Conservation (phyloP, 805 yeast genomes). For the Yamadazyma scolyti region DNA sequence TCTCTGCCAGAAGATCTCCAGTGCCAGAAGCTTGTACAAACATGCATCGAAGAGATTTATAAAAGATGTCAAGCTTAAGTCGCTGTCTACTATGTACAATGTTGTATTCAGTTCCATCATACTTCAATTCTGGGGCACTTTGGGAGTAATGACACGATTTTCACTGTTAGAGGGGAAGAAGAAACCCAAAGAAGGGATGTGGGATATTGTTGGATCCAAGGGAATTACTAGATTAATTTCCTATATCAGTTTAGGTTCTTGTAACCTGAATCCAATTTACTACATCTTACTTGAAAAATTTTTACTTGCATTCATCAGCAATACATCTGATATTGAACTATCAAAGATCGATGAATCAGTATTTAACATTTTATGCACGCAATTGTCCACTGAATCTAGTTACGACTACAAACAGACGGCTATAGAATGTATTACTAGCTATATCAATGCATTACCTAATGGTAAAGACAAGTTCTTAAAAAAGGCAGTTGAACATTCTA, state of each 20-base stretch:
- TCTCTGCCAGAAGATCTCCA: conserved; percentile 12
- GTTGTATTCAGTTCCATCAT: conserved; percentile 45
- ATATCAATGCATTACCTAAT: conserved; percentile 8
- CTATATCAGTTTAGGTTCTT: conserved; percentile 50
- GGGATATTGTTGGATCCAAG: conserved; percentile 47
- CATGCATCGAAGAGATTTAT: conserved; percentile 42
- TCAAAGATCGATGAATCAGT: conserved; percentile 1
- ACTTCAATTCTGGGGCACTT: conserved; percentile 46
- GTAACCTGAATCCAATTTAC: conserved; percentile 50
- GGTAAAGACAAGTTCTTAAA: conserved; percentile 10
- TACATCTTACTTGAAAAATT: conserved; percentile 29
- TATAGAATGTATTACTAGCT: conserved; percentile 15
- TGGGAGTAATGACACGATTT: conserved; percentile 37
- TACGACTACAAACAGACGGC: conserved; percentile 16
- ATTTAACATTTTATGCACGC: conserved; percentile 14
- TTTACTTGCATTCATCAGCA: conserved; percentile 10
- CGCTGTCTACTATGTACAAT: conserved; percentile 24
- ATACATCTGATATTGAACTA: conserved; percentile 4
- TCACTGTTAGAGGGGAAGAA: conserved; percentile 12
- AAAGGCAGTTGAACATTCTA: conserved; percentile 1
- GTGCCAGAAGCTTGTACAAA: conserved; percentile 29
- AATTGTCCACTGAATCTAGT: conserved; percentile 12
- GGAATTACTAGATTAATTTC: conserved; percentile 39
- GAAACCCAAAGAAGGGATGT: conserved; percentile 46
- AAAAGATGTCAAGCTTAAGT: conserved; percentile 37